phyloP scores from a whole-genome alignment of 129 eudicot species.

The Artemisia annua region DNA sequence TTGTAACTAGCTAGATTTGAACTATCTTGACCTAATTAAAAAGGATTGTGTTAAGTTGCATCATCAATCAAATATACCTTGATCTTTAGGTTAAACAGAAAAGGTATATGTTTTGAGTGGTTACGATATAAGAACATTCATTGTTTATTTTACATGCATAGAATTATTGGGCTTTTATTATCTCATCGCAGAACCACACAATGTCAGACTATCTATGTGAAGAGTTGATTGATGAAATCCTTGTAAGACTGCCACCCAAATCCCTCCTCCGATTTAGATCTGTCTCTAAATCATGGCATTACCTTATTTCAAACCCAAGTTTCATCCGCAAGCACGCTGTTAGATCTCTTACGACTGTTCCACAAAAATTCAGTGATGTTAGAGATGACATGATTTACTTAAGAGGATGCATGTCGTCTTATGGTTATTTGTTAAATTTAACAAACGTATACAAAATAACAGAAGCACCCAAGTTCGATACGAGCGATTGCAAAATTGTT shows the following conservation, averaged over 20 bases:
- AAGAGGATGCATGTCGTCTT: too few relatives aligned
- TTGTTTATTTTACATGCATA: not conserved
- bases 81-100: too few relatives aligned
- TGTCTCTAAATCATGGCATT: not conserved
- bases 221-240: not conserved
- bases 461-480: not conserved
- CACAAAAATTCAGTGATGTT: too few relatives aligned
- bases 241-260: constrained; percentile 1
- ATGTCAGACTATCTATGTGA: not conserved
- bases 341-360: not conserved
- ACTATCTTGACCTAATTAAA: too few relatives aligned
- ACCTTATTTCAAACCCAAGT: not conserved
- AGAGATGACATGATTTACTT: rapidly evolving
- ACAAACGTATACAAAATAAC: not conserved
- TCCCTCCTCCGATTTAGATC: not conserved
- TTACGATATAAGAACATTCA: not conserved
- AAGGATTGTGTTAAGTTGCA: too few relatives aligned
- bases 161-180: not conserved
- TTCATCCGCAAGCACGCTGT: not conserved
- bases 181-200: not conserved
- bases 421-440: not conserved
- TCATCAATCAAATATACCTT: too few relatives aligned
- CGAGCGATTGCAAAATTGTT: not conserved
- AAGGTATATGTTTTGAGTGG: too few relatives aligned
- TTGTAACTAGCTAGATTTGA: too few relatives aligned